These are phyloP conservation scores for Pinus albicaulis DNA, from an alignment of 75 land plant species.

Conservation along the genomic window DNA sequence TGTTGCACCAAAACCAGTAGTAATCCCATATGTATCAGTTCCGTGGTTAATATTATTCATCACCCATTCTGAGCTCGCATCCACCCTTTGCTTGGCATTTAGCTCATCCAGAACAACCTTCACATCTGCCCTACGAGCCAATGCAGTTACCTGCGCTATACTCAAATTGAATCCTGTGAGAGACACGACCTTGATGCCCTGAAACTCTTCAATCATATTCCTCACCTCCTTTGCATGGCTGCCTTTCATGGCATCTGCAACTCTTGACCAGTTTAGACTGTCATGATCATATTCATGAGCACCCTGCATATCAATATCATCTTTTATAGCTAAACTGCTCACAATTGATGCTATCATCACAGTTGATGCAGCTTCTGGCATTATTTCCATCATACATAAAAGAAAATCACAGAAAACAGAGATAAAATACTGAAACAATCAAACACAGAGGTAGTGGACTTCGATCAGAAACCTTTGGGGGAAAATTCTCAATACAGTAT, in stretches of 20 bases:
- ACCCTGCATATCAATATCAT: too few species aligned
- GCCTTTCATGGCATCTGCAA: conserved; percentile 62
- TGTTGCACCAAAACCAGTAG: conserved; percentile 42
- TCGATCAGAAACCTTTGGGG: too few species aligned
- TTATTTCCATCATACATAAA: too few species aligned
- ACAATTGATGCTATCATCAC: too few species aligned
- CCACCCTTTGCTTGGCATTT: conserved; percentile 12
- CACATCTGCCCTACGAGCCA: conserved; percentile 21
- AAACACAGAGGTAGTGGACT: too few species aligned
- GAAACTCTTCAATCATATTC: conserved; percentile 55
- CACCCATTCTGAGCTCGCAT: conserved; percentile 23
- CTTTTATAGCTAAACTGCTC: too few species aligned
- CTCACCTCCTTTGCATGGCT: conserved; percentile 72
- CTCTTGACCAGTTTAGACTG: conserved; percentile 46
- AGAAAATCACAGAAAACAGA: too few species aligned
- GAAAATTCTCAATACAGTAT: too few species aligned
- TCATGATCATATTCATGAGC: not conserved
- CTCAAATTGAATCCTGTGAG: conserved; percentile 61
- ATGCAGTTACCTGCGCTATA: conserved; percentile 53
- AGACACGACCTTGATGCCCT: conserved; percentile 29
- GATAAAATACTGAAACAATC: too few species aligned
- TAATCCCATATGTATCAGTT: conserved; percentile 28
- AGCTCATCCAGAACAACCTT: conserved; percentile 31
- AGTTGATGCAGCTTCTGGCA: too few species aligned
- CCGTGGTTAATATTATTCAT: conserved; percentile 15